Percentiles rank a stretch among this genome's conserved stretches.
Evolutionary conservation across 371 early-diverging fungal species (phyloP).

Genomic region (Mortierella sp.): DNA sequence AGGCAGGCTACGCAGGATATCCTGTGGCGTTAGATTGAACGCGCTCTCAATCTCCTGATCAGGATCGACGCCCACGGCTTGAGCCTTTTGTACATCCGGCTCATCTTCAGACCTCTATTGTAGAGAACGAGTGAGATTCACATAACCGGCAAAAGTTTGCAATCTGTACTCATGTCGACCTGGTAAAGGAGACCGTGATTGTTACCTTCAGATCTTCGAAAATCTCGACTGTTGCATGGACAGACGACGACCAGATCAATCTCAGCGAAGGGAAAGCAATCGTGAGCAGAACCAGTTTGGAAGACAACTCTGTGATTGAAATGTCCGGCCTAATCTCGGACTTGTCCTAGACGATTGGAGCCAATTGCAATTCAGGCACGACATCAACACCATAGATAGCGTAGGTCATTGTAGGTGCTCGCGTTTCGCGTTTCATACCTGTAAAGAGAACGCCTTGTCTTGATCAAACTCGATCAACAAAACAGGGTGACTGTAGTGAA

Average conservation of each 20-base stretch:
- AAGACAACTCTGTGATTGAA: slow-evolving; percentile 65
- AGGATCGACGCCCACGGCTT: slow-evolving; percentile 78
- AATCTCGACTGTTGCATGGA: slow-evolving; percentile 86
- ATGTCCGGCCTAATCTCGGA: slow-evolving; percentile 71
- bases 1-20: slow-evolving; percentile 84
- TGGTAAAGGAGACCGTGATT: background rate
- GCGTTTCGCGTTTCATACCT: slow-evolving; percentile 44
- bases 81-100: slow-evolving; percentile 76
- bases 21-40: slow-evolving; percentile 77
- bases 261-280: slow-evolving; percentile 88
- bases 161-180: background rate
- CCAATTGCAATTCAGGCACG: background rate
- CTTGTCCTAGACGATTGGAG: slow-evolving; percentile 27
- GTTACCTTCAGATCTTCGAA: slow-evolving; percentile 90
- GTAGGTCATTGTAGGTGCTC: background rate
- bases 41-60: slow-evolving; percentile 69
- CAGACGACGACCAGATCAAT: slow-evolving; percentile 91
- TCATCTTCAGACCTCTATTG: slow-evolving; percentile 76
- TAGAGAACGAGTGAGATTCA: background rate
- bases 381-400: background rate
- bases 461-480: slow-evolving; percentile 96
- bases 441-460: slow-evolving; percentile 82
- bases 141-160: background rate
- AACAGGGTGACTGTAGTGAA: slow-evolving; percentile 82
- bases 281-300: slow-evolving; percentile 84